Base-by-base conservation (phyloP, 2,329 filamentous ascomycete species). In the Cladosporium sp. region DNA sequence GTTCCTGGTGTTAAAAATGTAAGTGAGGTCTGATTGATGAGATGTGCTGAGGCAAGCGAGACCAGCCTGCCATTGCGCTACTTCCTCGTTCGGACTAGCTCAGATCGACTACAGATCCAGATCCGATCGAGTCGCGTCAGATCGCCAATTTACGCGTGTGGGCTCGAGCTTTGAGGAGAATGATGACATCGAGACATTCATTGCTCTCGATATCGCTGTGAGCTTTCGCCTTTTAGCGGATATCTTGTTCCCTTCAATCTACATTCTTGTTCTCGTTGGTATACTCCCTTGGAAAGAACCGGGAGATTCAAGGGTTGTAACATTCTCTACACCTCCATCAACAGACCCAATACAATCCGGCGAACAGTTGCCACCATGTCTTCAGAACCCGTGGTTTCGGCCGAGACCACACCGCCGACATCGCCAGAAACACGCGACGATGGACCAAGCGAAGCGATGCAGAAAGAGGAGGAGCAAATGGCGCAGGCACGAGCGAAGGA, bases 401-500 rank as follows among this genome's bases (percentile, higher is more conserved):
- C 40, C n/a, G 42, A 46, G 15, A 50, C 59, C 15, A 68, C 65
- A 50, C 64, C 65, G 41, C 63, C 67, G 2, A 66, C 64, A 7
- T 67, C 66, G 27, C 63, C 66, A n/a, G 59, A 62, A 12, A 55
- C 55, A 33, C 54, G 53, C 43, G 55, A 62, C 40, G 55, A 52
- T 49, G 60, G 58, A 19, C 57, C 70, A 1, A 68, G 70, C 5
- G 62, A 68, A 45, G 60, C 66, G 19, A 70, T 76, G 69, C 64
- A 70, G 53, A 62, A 60, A 22, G 74, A 77, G 53, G 74, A 77
- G 53, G 67, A 71, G 46, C 63, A 66, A 20, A 74, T 77, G 69
- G 66, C 64, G 16, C 53, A 60, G 38, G 62, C 66, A 33, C 68
- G 72, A 49, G 64, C 69, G 42, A 71, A 72, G 43, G 61, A 70